Percentiles rank a stretch among this genome's conserved stretches.
These are phyloP conservation scores for Yueomyces sinensis DNA, from an alignment of 805 yeast genomes.

Conservation along the genomic window DNA sequence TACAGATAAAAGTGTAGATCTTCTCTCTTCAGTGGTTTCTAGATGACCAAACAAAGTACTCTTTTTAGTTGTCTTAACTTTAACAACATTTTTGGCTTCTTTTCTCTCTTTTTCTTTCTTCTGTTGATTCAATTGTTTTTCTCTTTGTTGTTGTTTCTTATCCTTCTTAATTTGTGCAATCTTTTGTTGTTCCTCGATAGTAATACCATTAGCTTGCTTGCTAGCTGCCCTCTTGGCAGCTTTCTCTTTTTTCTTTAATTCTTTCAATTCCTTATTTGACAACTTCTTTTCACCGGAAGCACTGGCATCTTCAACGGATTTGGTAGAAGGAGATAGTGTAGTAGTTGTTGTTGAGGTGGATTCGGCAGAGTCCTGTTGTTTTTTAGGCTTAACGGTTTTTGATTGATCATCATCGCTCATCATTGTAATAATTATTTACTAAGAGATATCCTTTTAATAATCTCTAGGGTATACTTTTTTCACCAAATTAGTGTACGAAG, in stretches of 20 bases:
- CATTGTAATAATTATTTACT: too few relatives aligned
- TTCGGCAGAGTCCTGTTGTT: background rate
- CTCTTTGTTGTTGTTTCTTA: slow-evolving; percentile 28
- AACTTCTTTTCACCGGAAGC: slow-evolving; percentile 24
- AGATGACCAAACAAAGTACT: slow-evolving; percentile 67
- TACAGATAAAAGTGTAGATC: slow-evolving; percentile 25
- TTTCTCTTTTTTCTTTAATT: slow-evolving; percentile 77
- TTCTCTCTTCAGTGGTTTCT: slow-evolving; percentile 68
- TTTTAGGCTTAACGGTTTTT: too few relatives aligned
- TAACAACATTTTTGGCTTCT: slow-evolving; percentile 24
- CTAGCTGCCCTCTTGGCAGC: slow-evolving; percentile 88
- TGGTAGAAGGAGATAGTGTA: background rate
- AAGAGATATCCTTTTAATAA: too few relatives aligned
- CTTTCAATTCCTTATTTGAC: slow-evolving; percentile 75
- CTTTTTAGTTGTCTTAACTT: slow-evolving; percentile 26
- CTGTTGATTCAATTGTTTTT: slow-evolving; percentile 36
- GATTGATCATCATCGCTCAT: too few relatives aligned
- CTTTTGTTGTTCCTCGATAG: slow-evolving; percentile 27
- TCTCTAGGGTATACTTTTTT: too few relatives aligned
- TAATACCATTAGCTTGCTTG: slow-evolving; percentile 53
- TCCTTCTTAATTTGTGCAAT: slow-evolving; percentile 32
- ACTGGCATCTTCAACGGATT: background rate
- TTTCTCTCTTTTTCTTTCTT: slow-evolving; percentile 41
- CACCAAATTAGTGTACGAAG: too few relatives aligned
- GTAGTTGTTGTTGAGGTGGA: background rate